Conservation (phyloP, 352 stramenopile species). For the Phytophthora podocarpi region DNA sequence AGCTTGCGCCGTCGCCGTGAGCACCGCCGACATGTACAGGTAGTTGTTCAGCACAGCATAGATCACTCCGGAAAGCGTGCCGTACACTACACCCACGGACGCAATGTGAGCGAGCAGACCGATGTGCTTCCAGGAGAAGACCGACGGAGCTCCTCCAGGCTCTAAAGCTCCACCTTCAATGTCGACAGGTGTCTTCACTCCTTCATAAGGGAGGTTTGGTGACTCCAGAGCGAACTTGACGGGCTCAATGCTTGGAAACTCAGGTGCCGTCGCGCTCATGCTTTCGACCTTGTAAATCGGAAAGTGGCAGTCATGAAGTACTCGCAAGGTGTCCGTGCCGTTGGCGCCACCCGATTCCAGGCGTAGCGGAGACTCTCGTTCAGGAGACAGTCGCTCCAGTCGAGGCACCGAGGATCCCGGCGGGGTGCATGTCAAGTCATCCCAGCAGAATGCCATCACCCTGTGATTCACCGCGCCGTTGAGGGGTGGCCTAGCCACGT, state of each 20-base stretch:
- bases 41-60: conserved; percentile 70
- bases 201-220: conserved; percentile 23
- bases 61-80: conserved; percentile 38
- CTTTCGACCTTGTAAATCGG: conserved; percentile 6
- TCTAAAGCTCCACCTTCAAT: conserved; percentile 43
- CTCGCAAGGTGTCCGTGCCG: not conserved
- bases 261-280: conserved; percentile 12
- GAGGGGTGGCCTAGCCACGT: no score
- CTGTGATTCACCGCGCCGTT: no score
- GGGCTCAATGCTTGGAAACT: conserved; percentile 8
- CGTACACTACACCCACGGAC: conserved; percentile 52
- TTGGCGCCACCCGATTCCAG: conserved; percentile 15
- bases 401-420: no score
- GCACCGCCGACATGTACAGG: conserved; percentile 58
- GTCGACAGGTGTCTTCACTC: conserved; percentile 28
- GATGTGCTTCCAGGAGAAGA: conserved; percentile 48
- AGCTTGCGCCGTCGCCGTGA: conserved; percentile 49
- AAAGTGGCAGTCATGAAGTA: conserved; percentile 7
- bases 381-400: conserved; percentile 9
- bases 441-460: no score
- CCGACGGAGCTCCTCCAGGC: conserved; percentile 38
- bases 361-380: conserved; percentile 9
- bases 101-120: conserved; percentile 54
- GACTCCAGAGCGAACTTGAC: conserved; percentile 19
- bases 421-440: no score